Evolutionary conservation across 257 asterid species (phyloP).

Genomic region (Solanum tarijense): DNA sequence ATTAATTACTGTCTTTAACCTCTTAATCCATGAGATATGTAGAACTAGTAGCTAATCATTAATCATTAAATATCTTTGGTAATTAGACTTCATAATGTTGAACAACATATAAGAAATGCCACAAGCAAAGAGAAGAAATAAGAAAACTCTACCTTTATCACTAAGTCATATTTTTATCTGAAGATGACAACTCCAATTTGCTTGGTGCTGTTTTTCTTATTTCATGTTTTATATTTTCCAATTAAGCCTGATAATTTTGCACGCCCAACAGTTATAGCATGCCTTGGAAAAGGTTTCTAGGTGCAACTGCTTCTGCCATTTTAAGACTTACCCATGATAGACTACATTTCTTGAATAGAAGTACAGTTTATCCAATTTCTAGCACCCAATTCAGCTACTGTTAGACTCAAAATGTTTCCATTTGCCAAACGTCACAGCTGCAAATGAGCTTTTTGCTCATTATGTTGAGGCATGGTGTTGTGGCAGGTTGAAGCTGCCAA

Average conservation of each 20-base stretch:
- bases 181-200: neutral
- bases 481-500: constrained; percentile 36
- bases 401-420: neutral
- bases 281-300: no score
- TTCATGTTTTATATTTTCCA: neutral
- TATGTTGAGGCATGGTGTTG: constrained; percentile 49
- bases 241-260: neutral
- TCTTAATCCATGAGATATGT: neutral
- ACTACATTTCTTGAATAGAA: neutral
- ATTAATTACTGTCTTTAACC: neutral
- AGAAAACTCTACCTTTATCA: neutral
- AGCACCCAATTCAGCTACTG: neutral
- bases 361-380: neutral
- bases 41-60: neutral
- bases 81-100: neutral
- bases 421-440: no score
- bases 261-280: no score
- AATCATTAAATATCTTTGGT: no score
- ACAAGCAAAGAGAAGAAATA: neutral
- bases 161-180: neutral
- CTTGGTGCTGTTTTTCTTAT: neutral
- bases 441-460: constrained; percentile 46
- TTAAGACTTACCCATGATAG: neutral
- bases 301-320: neutral
- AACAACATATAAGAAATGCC: neutral